These are phyloP conservation scores for Penicillium longicatenatum DNA, from an alignment of 495 filamentous ascomycete genomes.

Conservation along the genomic window DNA sequence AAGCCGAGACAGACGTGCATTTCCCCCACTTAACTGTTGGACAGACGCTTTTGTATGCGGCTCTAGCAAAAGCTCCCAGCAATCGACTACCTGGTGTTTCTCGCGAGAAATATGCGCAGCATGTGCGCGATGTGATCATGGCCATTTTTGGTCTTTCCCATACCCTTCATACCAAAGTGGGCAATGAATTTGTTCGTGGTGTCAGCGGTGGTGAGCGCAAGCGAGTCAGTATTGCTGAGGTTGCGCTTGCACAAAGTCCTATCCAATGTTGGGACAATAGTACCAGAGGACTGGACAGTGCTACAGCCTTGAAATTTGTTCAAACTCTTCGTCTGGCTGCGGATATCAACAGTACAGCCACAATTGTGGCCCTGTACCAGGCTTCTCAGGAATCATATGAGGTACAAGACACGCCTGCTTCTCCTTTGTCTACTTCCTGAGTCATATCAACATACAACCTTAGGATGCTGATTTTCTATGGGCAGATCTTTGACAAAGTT, in stretches of 20 bases:
- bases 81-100: conserved; percentile 44
- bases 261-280: conserved; percentile 82
- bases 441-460: too few species aligned
- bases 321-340: conserved; percentile 66
- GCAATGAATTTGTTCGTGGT: conserved; percentile 78
- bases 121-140: conserved; percentile 56
- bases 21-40: conserved; percentile 62
- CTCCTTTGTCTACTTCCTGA: too few species aligned
- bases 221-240: conserved; percentile 79
- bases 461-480: conserved; percentile 1
- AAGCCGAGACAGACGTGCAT: conserved; percentile 35
- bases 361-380: conserved; percentile 83
- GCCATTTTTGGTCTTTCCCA: conserved; percentile 67
- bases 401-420: conserved; percentile 14
- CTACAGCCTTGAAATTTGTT: conserved; percentile 77
- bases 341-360: conserved; percentile 63
- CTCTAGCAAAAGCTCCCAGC: conserved; percentile 43
- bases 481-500: conserved; percentile 47
- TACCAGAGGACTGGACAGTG: conserved; percentile 77
- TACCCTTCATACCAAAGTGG: conserved; percentile 74
- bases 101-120: conserved; percentile 42
- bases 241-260: conserved; percentile 60
- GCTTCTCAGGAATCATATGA: conserved; percentile 77
- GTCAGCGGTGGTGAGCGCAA: conserved; percentile 82
- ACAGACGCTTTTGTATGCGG: conserved; percentile 60